phyloP scores from a whole-genome alignment of 371 early-diverging fungal genomes.

The Lichtheimia ramosa region DNA sequence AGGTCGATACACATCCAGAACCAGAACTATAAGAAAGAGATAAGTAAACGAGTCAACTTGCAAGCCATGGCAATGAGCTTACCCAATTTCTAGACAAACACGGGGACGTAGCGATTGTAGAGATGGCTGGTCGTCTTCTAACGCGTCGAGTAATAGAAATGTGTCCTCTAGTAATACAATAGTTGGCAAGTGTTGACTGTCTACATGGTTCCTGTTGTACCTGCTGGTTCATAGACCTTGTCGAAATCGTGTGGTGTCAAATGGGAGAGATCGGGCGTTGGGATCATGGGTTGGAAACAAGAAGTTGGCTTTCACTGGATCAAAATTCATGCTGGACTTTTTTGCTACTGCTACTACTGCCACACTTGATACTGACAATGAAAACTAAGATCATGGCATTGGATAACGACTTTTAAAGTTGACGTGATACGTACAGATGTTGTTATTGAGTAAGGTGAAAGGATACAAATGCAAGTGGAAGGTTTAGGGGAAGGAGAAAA shows the following conservation, averaged over 20 bases:
- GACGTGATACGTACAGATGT: neutral
- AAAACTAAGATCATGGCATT: neutral
- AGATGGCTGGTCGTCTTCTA: conserved; percentile 72
- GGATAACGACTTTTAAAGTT: neutral
- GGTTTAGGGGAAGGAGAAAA: neutral
- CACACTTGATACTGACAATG: neutral
- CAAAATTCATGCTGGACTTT: neutral
- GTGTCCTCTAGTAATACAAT: conserved; percentile 78
- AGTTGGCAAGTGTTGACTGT: neutral
- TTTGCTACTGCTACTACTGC: too few relatives aligned
- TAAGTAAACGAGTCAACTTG: too few relatives aligned
- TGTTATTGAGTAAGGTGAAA: neutral
- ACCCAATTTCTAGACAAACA: conserved; percentile 87
- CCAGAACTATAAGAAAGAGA: conserved; percentile 65
- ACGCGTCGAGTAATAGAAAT: conserved; percentile 86
- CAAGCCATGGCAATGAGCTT: conserved; percentile 5
- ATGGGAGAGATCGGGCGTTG: conserved; percentile 79
- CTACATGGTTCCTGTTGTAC: conserved; percentile 25
- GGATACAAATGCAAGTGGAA: neutral
- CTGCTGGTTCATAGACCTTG: conserved; percentile 88
- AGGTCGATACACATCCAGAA: conserved; percentile 84
- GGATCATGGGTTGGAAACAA: conserved; percentile 49
- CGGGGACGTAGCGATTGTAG: conserved; percentile 59
- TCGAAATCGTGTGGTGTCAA: conserved; percentile 64
- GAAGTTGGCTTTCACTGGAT: neutral